Conservation (phyloP, 768 basidiomycete species). For the Mrakia blollopis region DNA sequence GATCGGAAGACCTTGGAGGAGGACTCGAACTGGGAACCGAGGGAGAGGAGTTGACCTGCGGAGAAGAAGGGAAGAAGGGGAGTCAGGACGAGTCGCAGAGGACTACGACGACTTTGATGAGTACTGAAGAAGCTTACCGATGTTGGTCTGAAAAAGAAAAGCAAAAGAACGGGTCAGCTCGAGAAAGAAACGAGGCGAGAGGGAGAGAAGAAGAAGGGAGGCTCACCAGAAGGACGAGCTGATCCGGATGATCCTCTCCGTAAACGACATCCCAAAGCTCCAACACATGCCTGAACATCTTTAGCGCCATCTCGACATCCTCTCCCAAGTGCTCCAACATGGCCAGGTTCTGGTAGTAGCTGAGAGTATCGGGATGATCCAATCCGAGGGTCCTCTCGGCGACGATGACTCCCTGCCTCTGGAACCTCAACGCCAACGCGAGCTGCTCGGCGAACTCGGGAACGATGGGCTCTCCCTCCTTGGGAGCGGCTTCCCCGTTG, state of each 20-base stretch:
- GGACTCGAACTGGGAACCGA: conserved; percentile 38
- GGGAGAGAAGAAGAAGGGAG: not conserved
- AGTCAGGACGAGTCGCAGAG: not conserved
- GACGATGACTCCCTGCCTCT: conserved; percentile 48
- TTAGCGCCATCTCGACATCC: conserved; percentile 42
- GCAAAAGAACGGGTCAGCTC: not conserved
- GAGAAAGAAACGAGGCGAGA: not conserved
- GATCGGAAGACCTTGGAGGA: conserved; percentile 42
- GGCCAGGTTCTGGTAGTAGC: conserved; percentile 48
- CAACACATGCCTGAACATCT: conserved; percentile 46
- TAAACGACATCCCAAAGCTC: conserved; percentile 46
- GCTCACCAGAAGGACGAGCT: conserved; percentile 45
- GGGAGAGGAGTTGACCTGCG: conserved; percentile 44
- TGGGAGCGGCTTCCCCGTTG: conserved; percentile 37
- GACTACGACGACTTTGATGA: too few relatives aligned
- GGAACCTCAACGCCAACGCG: conserved; percentile 44
- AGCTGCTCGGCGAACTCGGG: conserved; percentile 40
- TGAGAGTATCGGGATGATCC: conserved; percentile 45
- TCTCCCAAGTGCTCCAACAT: conserved; percentile 48
- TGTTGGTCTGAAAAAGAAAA: conserved; percentile 16
- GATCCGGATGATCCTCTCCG: conserved; percentile 46
- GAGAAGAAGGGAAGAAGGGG: conserved; percentile 32
- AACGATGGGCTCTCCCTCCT: conserved; percentile 40
- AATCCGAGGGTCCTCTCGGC: conserved; percentile 47
- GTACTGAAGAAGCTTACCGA: not conserved